phyloP scores from a whole-genome alignment of 768 basidiomycete species.

The Collybia nuda region DNA sequence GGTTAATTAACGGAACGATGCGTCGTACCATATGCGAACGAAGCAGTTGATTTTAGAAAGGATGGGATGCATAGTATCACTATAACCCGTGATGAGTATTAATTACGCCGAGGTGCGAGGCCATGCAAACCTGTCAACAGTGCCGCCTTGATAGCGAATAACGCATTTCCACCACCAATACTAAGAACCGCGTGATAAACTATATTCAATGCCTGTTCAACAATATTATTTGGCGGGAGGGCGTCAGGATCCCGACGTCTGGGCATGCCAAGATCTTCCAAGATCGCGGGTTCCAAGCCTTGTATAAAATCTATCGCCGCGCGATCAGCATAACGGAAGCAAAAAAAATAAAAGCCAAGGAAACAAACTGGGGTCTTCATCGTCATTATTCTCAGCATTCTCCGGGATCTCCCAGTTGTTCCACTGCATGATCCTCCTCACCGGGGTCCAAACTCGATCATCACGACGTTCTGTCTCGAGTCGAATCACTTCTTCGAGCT shows the following conservation, averaged over 20 bases:
- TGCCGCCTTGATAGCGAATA: constrained; percentile 75
- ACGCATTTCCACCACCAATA: constrained; percentile 54
- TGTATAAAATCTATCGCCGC: constrained; percentile 45
- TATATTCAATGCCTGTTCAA: constrained; percentile 51
- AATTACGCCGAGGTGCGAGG: too few species aligned
- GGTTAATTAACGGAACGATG: background rate
- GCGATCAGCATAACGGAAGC: background rate
- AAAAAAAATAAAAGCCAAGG: background rate
- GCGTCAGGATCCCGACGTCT: constrained; percentile 71
- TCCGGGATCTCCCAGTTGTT: constrained; percentile 46
- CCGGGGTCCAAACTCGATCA: constrained; percentile 60
- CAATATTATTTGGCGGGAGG: constrained; percentile 59
- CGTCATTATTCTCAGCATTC: constrained; percentile 46
- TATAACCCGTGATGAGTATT: constrained; percentile 14
- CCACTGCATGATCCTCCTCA: constrained; percentile 37
- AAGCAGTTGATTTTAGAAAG: constrained; percentile 53
- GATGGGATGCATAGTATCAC: constrained; percentile 61
- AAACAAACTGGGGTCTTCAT: constrained; percentile 67
- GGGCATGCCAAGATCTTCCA: constrained; percentile 56
- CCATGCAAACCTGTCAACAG: constrained; percentile 50
- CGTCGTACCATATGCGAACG: constrained; percentile 57
- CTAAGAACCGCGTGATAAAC: constrained; percentile 39
- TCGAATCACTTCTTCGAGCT: constrained; percentile 59
- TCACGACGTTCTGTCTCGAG: constrained; percentile 49
- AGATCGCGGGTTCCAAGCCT: constrained; percentile 43